Conservation (phyloP, 768 basidiomycete species). For the Phanerodontia chrysosporium region DNA sequence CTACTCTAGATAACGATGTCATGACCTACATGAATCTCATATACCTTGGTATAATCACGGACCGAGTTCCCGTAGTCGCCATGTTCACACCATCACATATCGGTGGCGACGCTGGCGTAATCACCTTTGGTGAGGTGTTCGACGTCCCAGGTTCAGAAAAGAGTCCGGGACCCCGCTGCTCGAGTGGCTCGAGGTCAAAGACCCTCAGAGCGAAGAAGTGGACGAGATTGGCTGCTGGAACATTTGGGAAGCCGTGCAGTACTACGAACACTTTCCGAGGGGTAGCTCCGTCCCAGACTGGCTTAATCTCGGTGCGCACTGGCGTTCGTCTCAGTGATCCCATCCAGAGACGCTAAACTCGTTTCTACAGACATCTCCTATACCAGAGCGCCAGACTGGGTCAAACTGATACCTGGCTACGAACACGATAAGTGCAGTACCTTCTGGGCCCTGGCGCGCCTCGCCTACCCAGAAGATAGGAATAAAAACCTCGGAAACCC, state of each 20-base stretch:
- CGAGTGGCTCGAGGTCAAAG: conserved; percentile 42
- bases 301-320: conserved; percentile 27
- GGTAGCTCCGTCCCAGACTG: conserved; percentile 21
- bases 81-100: conserved; percentile 39
- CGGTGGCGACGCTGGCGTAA: conserved; percentile 27
- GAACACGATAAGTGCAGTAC: conserved; percentile 29
- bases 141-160: conserved; percentile 33
- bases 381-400: conserved; percentile 29
- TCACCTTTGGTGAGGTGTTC: conserved; percentile 39
- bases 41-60: conserved; percentile 35
- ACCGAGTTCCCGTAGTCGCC: conserved; percentile 36
- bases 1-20: conserved; percentile 61
- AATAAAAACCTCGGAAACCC: conserved; percentile 21
- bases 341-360: too few relatives aligned
- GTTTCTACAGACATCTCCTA: conserved; percentile 38
- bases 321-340: too few relatives aligned
- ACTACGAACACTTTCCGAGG: conserved; percentile 23
- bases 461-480: conserved; percentile 30
- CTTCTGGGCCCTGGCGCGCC: conserved; percentile 29
- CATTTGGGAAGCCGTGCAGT: conserved; percentile 34
- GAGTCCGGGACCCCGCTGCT: conserved; percentile 34
- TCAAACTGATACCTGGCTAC: conserved; percentile 28
- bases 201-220: conserved; percentile 23
- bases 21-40: conserved; percentile 52
- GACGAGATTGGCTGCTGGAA: conserved; percentile 43